Evolutionary conservation across 306 rosid species (phyloP), one percentile per base, ranked within the genome.

Genomic region (Morella rubra): DNA sequence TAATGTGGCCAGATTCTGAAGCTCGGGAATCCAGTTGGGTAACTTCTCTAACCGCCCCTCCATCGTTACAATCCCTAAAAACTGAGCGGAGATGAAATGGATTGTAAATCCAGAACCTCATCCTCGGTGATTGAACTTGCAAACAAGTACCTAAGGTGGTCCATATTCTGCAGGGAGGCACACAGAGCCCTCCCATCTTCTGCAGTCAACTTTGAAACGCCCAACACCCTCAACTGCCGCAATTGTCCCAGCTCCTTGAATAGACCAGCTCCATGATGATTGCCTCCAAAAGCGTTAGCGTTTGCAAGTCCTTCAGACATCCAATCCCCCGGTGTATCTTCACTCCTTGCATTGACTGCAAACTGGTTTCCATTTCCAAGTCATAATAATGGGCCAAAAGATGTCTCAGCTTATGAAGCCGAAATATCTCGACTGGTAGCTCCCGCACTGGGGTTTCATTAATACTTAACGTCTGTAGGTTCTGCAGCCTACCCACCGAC

Each of bases 21-120:
- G 81, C 40, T 71, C 11, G 0, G n/a, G 7, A 14, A 75, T 55
- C 83, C 86, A 83, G 6, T 69, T n/a, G 1, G 78, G 81, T n/a
- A 83, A 50, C 61, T 67, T 58, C 53, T 22, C 16, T 5, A 79
- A 5, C 18, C 5, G 11, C 15, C 83, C 86, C 5, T 8, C 37
- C 13, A 79, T 53, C 51, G 19, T 5, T 15, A 83, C 74, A 24
- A 8, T 5, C 37, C 18, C 59, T 6, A 75, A 42, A 73, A 2
- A 64, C 64, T 24, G 2, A 0, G 83, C 0, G 71, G 77, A 8
- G 51, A 44, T 11, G 67, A 44, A n/a, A 78, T 41, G 4, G 15
- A 78, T 18, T 82, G 71, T 3, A 78, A 15, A 27, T 53, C 71
- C 4, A 83, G n/a, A 24, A 62, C 54, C 8, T 64, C 86, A 24